A percentile compares a stretch with the other conserved stretches of the same genome.
Evolutionary conservation across 140 eudicot species (phyloP).

Genomic region (Bidens hawaiensis): DNA sequence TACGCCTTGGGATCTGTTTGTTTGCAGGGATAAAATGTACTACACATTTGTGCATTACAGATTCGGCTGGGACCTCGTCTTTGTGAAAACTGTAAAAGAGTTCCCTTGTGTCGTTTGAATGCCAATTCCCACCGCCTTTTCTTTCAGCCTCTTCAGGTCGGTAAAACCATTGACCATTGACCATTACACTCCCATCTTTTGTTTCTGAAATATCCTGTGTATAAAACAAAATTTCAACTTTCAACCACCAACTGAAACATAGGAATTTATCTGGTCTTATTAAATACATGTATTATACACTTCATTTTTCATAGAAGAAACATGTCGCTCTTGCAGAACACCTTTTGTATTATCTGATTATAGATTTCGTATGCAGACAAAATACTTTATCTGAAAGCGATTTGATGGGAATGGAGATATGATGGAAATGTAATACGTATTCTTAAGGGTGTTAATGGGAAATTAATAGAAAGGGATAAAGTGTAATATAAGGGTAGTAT

Average conservation of each 20-base stretch:
- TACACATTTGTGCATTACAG: conserved; percentile 97
- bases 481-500: too few relatives aligned
- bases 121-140: conserved; percentile 90
- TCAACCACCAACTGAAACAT: background rate
- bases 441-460: too few relatives aligned
- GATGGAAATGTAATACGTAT: too few relatives aligned
- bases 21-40: conserved; percentile 83
- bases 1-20: conserved; percentile 83
- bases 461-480: too few relatives aligned
- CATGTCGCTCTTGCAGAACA: too few relatives aligned
- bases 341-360: too few relatives aligned
- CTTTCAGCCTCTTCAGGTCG: conserved; percentile 96
- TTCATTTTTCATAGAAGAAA: too few relatives aligned
- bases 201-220: conserved; percentile 68
- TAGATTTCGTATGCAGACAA: too few relatives aligned
- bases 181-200: conserved; percentile 56
- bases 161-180: conserved; percentile 93
- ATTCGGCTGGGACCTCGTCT: conserved; percentile 95
- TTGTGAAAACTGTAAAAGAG: conserved; percentile 92
- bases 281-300: too few relatives aligned
- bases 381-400: too few relatives aligned
- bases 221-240: background rate
- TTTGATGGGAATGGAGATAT: too few relatives aligned
- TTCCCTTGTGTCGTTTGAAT: conserved; percentile 73
- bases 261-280: background rate